Conservation (phyloP, 2,329 filamentous ascomycete genomes). For the Colletotrichum aenigma region DNA sequence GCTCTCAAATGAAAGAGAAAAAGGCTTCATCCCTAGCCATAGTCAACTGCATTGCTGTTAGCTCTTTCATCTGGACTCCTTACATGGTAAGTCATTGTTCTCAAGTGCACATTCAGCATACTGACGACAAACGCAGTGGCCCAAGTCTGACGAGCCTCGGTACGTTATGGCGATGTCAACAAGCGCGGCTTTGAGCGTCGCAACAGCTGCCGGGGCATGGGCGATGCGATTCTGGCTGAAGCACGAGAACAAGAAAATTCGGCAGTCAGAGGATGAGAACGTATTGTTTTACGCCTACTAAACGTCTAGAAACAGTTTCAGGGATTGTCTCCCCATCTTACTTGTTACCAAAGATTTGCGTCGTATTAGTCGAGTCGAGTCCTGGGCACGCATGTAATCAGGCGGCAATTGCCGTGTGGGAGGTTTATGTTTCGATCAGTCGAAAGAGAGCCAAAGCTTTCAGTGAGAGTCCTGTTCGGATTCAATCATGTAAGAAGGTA, state of each 20-base stretch:
- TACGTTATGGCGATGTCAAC: constrained; percentile 30
- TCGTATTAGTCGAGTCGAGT: no score
- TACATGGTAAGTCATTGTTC: not conserved
- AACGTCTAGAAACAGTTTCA: not conserved
- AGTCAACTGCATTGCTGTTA: constrained; percentile 23
- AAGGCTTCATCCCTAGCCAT: constrained; percentile 40
- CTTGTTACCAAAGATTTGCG: no score
- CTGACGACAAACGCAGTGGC: constrained; percentile 29
- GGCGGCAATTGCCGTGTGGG: not conserved
- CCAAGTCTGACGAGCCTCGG: constrained; percentile 28
- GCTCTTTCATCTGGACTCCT: constrained; percentile 23
- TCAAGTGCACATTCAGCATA: not conserved
- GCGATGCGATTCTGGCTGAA: constrained; percentile 22
- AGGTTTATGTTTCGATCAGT: not conserved
- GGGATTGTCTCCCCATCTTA: no score
- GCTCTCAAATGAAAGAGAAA: constrained; percentile 43
- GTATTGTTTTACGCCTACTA: constrained; percentile 21
- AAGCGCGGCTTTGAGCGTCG: constrained; percentile 24
- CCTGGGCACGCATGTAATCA: no score
- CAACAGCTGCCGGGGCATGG: constrained; percentile 20
- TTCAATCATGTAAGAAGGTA: not conserved
- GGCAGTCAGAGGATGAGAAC: constrained; percentile 21
- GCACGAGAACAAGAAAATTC: constrained; percentile 26
- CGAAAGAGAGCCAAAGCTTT: rapidly evolving
- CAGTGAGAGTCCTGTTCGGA: not conserved